phyloP scores from a whole-genome alignment of 768 basidiomycete species.

The Saitozyma sp. region DNA sequence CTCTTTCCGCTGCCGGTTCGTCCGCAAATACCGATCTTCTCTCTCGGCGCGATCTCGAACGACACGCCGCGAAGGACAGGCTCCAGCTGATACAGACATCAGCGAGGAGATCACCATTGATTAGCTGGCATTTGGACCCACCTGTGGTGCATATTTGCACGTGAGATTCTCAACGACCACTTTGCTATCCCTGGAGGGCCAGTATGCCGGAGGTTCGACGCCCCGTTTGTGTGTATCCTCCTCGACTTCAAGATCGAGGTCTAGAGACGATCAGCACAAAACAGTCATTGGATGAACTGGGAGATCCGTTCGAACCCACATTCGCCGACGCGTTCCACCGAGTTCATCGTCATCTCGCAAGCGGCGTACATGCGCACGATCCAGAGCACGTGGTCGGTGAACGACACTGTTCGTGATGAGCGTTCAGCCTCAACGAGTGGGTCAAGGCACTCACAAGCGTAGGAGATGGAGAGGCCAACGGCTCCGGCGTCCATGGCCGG shows the following conservation, averaged over 20 bases:
- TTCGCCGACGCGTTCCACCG: slow-evolving; percentile 56
- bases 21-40: slow-evolving; percentile 55
- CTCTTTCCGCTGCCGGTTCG: slow-evolving; percentile 43
- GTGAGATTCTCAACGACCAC: slow-evolving; percentile 53
- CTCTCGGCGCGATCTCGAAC: slow-evolving; percentile 52
- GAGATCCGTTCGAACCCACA: slow-evolving; percentile 30
- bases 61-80: slow-evolving; percentile 53
- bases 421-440: not conserved
- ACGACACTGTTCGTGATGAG: slow-evolving; percentile 32
- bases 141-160: slow-evolving; percentile 49
- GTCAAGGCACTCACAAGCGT: slow-evolving; percentile 32
- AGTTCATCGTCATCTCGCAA: slow-evolving; percentile 51
- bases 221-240: slow-evolving; percentile 45
- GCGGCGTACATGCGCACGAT: slow-evolving; percentile 53
- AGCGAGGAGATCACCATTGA: not conserved
- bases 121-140: slow-evolving; percentile 8
- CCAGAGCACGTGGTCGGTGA: slow-evolving; percentile 55
- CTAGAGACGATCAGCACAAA: slow-evolving; percentile 12
- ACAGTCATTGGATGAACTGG: not conserved
- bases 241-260: slow-evolving; percentile 49
- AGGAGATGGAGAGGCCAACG: slow-evolving; percentile 40
- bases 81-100: slow-evolving; percentile 32
- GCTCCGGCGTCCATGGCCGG: slow-evolving; percentile 50
- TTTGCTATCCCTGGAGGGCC: slow-evolving; percentile 51
- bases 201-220: slow-evolving; percentile 53